Evolutionary conservation across 306 rosid genomes (phyloP), one percentile per base, ranked within the genome.

Genomic region (Rosa rugosa): DNA sequence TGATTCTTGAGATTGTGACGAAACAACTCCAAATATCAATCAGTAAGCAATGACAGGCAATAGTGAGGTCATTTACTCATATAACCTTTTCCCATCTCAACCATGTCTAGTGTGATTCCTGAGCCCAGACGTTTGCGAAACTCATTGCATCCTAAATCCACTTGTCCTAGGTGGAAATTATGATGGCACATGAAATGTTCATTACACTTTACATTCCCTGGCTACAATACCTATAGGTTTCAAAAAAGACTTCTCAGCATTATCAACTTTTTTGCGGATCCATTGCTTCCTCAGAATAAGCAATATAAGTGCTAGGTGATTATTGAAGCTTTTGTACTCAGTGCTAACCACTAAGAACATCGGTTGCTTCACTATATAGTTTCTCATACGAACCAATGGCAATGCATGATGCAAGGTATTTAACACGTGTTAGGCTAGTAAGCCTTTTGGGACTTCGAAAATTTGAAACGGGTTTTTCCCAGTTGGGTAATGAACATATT

Each of bases 111-210:
- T 11, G 27, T 40, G 17, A 68, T 47, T 68, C 11, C 20, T 51
- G 9, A 8, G 75, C 75, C 42, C 25, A 25, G 34, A 27, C 27
- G 16, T 25, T 27, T 17, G 16, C 10, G 11, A 31, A 36, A 31
- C 75, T 72, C 64, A 51, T 20, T 2, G 31, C 76, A 10, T 72
- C 14, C 44, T 53, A 34, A 22, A 72, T 72, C 76, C 64, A 36
- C 64, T 36, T 34, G 20, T 51, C 73, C 73, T 69, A 22, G 31
- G 36, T 31, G 36, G 36, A 31, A 31, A 31, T 41, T 27, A 62
- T 11, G 17, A 62, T 20, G 17, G 45, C 46, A 47, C 18, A n/a
- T 68, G 36, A 11, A n/a, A 22, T n/a, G 72, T 22, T n/a, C 54
- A 69, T 69, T 42, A 69, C 20, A 31, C 27, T 72, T 50, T 36